Conservation (phyloP, 2,329 filamentous ascomycete genomes). For the Emergomyces pasteurianus region DNA sequence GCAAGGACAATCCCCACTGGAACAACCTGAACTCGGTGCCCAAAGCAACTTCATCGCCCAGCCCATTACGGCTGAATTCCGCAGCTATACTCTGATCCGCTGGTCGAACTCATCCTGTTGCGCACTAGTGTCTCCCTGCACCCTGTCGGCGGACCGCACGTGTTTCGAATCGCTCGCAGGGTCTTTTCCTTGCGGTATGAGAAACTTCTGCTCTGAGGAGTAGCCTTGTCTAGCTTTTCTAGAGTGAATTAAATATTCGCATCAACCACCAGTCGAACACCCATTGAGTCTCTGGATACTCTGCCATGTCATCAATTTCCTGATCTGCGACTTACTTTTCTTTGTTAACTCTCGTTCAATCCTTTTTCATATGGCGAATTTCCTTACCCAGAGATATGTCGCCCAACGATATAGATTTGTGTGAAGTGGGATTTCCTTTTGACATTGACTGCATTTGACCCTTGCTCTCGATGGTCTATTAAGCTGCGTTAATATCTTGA, state of each 20-base stretch:
- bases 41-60: neutral
- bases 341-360: conserved; percentile 13
- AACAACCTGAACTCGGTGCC: neutral
- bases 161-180: neutral
- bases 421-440: conserved; percentile 31
- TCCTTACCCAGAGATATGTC: conserved; percentile 32
- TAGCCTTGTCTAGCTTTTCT: neutral
- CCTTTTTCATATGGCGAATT: conserved; percentile 31
- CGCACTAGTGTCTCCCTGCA: neutral
- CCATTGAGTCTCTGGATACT: neutral
- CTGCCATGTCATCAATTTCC: neutral
- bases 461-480: conserved; percentile 13
- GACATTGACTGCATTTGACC: conserved; percentile 25
- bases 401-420: conserved; percentile 32
- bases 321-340: conserved; percentile 5
- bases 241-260: neutral
- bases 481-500: conserved; percentile 10
- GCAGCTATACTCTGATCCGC: neutral
- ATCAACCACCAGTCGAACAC: neutral
- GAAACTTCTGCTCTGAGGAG: neutral
- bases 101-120: neutral
- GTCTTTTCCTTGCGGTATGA: neutral
- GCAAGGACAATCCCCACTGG: neutral
- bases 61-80: neutral
- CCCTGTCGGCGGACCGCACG: neutral